These are phyloP conservation scores for Entomortierella lignicola DNA, from an alignment of 192 early-diverging fungal species.

Conservation along the genomic window DNA sequence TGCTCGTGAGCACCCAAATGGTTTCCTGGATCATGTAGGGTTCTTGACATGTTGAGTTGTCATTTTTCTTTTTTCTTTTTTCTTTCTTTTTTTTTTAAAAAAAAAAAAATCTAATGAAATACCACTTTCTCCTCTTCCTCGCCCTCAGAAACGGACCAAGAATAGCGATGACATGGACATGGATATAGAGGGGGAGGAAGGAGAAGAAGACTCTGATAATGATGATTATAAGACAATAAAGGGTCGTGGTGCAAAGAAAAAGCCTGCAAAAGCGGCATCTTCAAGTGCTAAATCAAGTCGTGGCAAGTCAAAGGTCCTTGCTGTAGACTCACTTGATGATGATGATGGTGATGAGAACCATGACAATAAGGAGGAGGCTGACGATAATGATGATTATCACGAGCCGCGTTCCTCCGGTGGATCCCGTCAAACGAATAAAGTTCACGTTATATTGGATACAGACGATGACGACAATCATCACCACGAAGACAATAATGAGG, in stretches of 20 bases:
- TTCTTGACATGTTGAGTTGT: not conserved
- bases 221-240: conserved; percentile 14
- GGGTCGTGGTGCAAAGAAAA: not conserved
- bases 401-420: not conserved
- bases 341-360: conserved; percentile 9
- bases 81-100: not conserved
- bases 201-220: conserved; percentile 21
- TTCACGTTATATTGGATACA: conserved; percentile 54
- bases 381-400: conserved; percentile 3
- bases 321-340: conserved; percentile 23
- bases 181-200: conserved; percentile 25
- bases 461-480: conserved; percentile 26
- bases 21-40: conserved; percentile 32
- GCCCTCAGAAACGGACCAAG: conserved; percentile 12
- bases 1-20: conserved; percentile 38
- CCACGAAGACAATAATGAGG: conserved; percentile 1
- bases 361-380: not conserved
- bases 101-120: no score
- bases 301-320: not conserved
- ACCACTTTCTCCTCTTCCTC: no score
- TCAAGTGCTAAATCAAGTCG: not conserved
- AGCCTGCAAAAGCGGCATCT: not conserved
- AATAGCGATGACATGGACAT: conserved; percentile 30
- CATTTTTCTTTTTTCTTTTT: not conserved
- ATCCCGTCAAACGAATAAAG: not conserved